Evolutionary conservation across 306 rosid genomes (phyloP).

Genomic region (Medicago ruthenica): DNA sequence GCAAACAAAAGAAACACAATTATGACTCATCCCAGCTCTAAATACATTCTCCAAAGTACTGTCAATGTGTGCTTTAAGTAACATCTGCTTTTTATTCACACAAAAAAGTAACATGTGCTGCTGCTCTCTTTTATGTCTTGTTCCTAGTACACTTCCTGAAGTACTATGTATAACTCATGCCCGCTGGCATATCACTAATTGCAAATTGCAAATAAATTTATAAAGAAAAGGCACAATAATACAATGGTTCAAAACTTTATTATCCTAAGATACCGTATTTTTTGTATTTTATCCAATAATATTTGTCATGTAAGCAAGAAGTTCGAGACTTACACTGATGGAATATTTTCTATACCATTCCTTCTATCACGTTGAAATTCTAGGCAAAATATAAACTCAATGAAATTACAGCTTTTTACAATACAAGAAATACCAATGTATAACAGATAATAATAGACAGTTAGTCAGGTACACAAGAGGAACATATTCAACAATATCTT

Average conservation of each 20-base stretch:
- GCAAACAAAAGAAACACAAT: background rate
- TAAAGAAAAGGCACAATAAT: background rate
- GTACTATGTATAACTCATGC: background rate
- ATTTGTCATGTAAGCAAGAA: slow-evolving; percentile 19
- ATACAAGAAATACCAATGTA: slow-evolving; percentile 13
- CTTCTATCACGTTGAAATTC: slow-evolving; percentile 31
- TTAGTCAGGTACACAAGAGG: slow-evolving; percentile 1
- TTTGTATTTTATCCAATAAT: slow-evolving; percentile 4
- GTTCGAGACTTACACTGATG: slow-evolving; percentile 17
- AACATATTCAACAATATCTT: slow-evolving; percentile 62
- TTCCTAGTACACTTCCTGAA: background rate
- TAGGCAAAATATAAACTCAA: slow-evolving; percentile 28
- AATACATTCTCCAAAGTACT: background rate
- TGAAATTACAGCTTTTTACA: slow-evolving; percentile 41
- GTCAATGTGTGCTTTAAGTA: background rate
- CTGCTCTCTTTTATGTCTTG: background rate
- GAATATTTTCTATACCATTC: slow-evolving; percentile 27
- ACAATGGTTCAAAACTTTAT: background rate
- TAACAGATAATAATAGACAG: slow-evolving; percentile 8
- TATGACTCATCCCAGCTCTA: background rate
- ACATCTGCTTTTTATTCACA: background rate
- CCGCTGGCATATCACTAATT: background rate
- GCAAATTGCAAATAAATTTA: background rate
- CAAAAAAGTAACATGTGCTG: background rate
- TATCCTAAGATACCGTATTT: background rate